phyloP scores from a whole-genome alignment of 1,139 yeast species.

The Arxiozyma slooffiae region DNA sequence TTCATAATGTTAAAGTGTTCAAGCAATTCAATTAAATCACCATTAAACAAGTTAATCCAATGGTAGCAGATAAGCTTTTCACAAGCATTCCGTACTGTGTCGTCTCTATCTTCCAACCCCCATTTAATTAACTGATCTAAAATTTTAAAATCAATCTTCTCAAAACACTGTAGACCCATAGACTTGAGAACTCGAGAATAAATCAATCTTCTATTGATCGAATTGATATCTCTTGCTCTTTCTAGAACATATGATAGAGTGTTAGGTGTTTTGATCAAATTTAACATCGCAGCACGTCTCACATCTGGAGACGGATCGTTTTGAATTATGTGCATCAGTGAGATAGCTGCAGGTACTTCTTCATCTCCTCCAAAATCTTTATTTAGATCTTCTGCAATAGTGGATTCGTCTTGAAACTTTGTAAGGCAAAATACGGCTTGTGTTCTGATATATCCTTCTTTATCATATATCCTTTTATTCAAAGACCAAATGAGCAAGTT shows the following conservation, averaged over 20 bases:
- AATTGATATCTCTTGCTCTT: conserved; percentile 72
- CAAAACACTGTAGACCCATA: conserved; percentile 48
- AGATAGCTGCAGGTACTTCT: conserved; percentile 40
- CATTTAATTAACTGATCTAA: conserved; percentile 63
- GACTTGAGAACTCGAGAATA: conserved; percentile 61
- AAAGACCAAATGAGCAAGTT: conserved; percentile 54
- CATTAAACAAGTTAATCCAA: conserved; percentile 65
- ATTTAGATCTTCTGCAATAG: conserved; percentile 16
- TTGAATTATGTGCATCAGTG: conserved; percentile 48
- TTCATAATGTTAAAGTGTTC: conserved; percentile 61
- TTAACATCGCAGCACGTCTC: conserved; percentile 71
- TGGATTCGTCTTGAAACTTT: conserved; percentile 51
- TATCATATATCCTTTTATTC: conserved; percentile 60
- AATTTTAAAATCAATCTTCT: conserved; percentile 46
- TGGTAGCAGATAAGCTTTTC: conserved; percentile 53
- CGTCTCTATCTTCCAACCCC: conserved; percentile 86
- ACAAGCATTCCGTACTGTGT: conserved; percentile 62
- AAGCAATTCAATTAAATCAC: conserved; percentile 62
- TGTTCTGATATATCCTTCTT: conserved; percentile 66
- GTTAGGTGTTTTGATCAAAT: conserved; percentile 45
- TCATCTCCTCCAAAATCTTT: conserved; percentile 31
- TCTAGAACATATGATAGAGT: conserved; percentile 60
- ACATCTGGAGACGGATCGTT: conserved; percentile 85
- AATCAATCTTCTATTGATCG: conserved; percentile 61
- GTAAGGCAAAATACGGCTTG: conserved; percentile 79